Evolutionary conservation across 805 yeast genomes (phyloP), one percentile per base, ranked within the genome.

Genomic region (Candida tammaniensis): DNA sequence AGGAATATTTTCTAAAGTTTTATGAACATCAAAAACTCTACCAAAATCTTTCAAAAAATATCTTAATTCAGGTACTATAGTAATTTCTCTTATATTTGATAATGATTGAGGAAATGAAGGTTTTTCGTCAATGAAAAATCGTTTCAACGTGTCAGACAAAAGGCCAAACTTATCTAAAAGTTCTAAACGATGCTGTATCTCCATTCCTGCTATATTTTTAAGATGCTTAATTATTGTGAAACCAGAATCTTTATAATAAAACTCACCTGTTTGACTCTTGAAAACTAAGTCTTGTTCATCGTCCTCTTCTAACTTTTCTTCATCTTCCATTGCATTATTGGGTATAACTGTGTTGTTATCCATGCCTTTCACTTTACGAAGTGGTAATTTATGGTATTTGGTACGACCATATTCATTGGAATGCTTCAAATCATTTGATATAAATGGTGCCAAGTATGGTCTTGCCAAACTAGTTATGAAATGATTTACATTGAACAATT

Each of bases 401-500:
- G 59, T 43, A 31, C 53, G 52, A 11, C 70, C 66, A 39, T 61
- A 59, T 52, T 59, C 52, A 36, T 70, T 74, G 41, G 74, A 75
- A 52, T 87, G 93, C 51, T 82, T 82, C 50, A 86, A 70, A 52
- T 87, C 96, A 44, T 85, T 82, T 23, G 85, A 79, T 27, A 93
- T 74, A 37, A 91, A 65, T 1, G 98, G 97, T 0, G 96, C 96
- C 47, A 91, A 65, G 51, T 91, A 93, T 0, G 98, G 97, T 42
- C 97, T 72, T 7, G 98, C 96, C 44, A 91, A 68, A 14, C 96
- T 86, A 1, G 89, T 89, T 19, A 93, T 71, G 52, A 87, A 91
- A 57, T 89, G 94, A 58, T 93, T 93, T 16, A 93, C 98, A 49
- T 93, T 93, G 66, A 91, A 93, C 39, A 91, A 70, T 55, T 93